Evolutionary conservation across 352 stramenopile genomes (phyloP).

Genomic region (Globisporangium apiculatum): DNA sequence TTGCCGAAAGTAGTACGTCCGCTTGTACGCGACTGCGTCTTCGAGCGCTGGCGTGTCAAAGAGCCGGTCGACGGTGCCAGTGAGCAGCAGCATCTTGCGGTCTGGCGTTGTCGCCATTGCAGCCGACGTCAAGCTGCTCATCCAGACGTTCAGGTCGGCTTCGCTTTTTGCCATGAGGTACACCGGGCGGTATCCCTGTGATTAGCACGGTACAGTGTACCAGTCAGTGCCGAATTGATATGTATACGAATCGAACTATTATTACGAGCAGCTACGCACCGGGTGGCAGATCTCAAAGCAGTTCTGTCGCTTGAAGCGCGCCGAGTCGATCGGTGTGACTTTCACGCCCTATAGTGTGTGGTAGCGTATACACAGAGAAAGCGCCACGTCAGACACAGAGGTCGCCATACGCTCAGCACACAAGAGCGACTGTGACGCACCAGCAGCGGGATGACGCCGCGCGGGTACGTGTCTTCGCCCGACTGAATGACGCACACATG

Average conservation of each 20-base stretch:
- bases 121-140: conserved; percentile 78
- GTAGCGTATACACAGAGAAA: no score
- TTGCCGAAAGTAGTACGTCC: conserved; percentile 78
- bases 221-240: no score
- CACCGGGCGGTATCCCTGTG: conserved; percentile 67
- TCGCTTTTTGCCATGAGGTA: conserved; percentile 86
- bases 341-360: conserved; percentile 33
- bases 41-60: conserved; percentile 77
- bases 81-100: conserved; percentile 57
- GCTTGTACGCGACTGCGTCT: conserved; percentile 76
- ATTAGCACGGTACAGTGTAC: not conserved
- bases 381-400: no score
- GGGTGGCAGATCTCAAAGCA: conserved; percentile 85
- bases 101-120: conserved; percentile 68
- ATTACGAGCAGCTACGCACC: conserved; percentile 19
- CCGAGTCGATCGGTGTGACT: conserved; percentile 70
- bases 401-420: no score
- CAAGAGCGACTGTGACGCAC: conserved; percentile 10
- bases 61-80: conserved; percentile 50
- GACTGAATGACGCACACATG: conserved; percentile 30
- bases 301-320: conserved; percentile 80
- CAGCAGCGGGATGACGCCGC: conserved; percentile 69
- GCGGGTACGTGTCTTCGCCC: conserved; percentile 79
- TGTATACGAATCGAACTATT: no score
- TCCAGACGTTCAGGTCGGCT: conserved; percentile 75